Evolutionary conservation across 169 alveolate genomes (phyloP).

Genomic region (Pseudocohnilembus persalinus): DNA sequence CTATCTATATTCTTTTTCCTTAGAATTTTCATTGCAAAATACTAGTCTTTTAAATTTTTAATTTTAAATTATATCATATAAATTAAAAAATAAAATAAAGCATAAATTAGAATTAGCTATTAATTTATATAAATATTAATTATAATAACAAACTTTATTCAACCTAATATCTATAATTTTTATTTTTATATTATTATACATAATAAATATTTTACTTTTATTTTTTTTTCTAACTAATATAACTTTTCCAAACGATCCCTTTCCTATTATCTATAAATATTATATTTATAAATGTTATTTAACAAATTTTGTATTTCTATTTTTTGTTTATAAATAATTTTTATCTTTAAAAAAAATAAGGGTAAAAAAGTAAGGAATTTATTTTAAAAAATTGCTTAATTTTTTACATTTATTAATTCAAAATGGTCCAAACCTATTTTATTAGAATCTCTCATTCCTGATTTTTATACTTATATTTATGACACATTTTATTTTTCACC

Average conservation of each 20-base stretch:
- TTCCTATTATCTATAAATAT: neutral
- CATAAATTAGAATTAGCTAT: too few relatives aligned
- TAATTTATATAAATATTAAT: too few relatives aligned
- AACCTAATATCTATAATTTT: too few relatives aligned
- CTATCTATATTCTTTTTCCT: conserved; percentile 39
- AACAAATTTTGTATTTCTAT: too few relatives aligned
- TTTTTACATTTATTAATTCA: neutral
- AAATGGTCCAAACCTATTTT: neutral
- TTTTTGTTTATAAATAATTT: too few relatives aligned
- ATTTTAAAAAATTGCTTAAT: neutral
- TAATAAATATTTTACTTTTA: conserved; percentile 30
- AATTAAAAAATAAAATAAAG: too few relatives aligned
- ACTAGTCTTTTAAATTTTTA: neutral
- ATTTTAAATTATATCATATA: too few relatives aligned
- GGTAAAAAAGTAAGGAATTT: too few relatives aligned
- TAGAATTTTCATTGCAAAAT: conserved; percentile 46
- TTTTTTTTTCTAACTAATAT: conserved; percentile 40
- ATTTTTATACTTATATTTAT: neutral
- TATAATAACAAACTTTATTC: neutral
- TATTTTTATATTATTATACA: too few relatives aligned
- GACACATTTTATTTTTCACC: neutral
- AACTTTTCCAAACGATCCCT: conserved; percentile 36
- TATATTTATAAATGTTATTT: too few relatives aligned
- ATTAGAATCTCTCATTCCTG: neutral
- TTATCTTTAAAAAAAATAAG: too few relatives aligned